Base-by-base conservation (phyloP, 2,329 filamentous ascomycete genomes). In the Pseudomassariella vexata region DNA sequence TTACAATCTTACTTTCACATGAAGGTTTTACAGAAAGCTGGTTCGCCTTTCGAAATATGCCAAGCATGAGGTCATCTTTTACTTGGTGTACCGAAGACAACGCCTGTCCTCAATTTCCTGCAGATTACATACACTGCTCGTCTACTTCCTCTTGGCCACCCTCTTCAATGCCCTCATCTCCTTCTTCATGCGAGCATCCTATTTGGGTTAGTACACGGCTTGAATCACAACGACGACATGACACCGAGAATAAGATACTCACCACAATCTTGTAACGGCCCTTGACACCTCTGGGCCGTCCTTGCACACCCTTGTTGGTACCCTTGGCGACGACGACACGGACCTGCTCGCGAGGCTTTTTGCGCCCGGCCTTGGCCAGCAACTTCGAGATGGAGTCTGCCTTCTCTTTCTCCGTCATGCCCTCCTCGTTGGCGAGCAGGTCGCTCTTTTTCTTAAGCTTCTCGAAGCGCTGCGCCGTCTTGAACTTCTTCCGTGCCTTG, bases 381-480 rank as follows among this genome's bases (percentile, higher is more conserved):
- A 98, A 60, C 58, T 82, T 86, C 17, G 76, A 63, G 50, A 98
- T 95, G 39, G 74, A 82, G 42, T 80, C 76, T 3, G 89, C 85
- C 72, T 98, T 98, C 60, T 98, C 94, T 63, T 88, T 88, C 68
- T 98, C 92, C 10, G 85, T 94, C 70, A 95, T 78, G 30, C 84
- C 85, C 57, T 95, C 90, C 46, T 95, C 90, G 37, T 88, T 85
- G 14, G 81, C 82, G 30, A 98, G 64, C 48, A 94, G 64, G 23
- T 94, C 89, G n/a, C 80, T 86, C 74, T 98, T 98, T 79, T 94
- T 95, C 66, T 88, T 86, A 42, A 98, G 67, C 66, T 95, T 95
- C 73, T 98, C 92, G 19, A 98, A 64, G 36, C 77, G 75, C 61
- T 94, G 85, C 1, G 87, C 90, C 7, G 89, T 81, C 73, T 94